Base-by-base conservation (phyloP, 2,329 filamentous ascomycete species). In the Fusarium nygamai region DNA sequence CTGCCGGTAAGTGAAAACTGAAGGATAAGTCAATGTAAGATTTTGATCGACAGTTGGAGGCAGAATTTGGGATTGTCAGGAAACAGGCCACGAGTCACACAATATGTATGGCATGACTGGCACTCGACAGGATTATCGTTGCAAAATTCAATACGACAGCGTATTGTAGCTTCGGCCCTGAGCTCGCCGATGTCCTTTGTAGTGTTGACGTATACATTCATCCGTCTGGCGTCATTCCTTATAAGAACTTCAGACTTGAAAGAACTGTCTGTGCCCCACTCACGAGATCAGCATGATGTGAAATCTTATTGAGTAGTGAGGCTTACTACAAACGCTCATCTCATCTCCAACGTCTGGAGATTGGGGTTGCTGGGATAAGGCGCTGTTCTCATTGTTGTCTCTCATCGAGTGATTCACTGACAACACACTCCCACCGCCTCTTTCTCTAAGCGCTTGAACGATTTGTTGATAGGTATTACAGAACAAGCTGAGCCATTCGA, bases 201-300 rank as follows among this genome's bases (percentile, higher is more conserved):
- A n/a, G 34, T 36, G 57, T 69, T 77, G 76, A 77, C 71, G 76
- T 76, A 74, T 76, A 70, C 54, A 69, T 63, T 60, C 62, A 64
- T 67, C 27, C 27, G 47, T 76, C 67, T 78, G 69, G 72, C 76
- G 76, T 78, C 76, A 78, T 78, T 71, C 58, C 54, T 71, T 67
- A 57, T 65, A 57, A 60, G 16, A 41, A 29, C 24, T 29, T 38
- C 38, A 41, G 34, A 29, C 19, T 17, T 61, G 27, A 57, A 66
- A 44, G 38, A 36, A 53, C 50, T 63, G 54, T 59, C 47, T 63
- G 34, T 39, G 29, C 69, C 43, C 64, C 59, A 70, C 67, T 51
- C 39, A 24, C 29, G 38, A 56, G 66, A 67, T 70, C 70, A 73
- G 51, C 61, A 67, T 67, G 33, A 64, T 57, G 41, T 56, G 41